Percentiles rank a stretch among this genome's conserved stretches.
Evolutionary conservation across 148 eudicot species (phyloP).

Genomic region (Camellia japonica): DNA sequence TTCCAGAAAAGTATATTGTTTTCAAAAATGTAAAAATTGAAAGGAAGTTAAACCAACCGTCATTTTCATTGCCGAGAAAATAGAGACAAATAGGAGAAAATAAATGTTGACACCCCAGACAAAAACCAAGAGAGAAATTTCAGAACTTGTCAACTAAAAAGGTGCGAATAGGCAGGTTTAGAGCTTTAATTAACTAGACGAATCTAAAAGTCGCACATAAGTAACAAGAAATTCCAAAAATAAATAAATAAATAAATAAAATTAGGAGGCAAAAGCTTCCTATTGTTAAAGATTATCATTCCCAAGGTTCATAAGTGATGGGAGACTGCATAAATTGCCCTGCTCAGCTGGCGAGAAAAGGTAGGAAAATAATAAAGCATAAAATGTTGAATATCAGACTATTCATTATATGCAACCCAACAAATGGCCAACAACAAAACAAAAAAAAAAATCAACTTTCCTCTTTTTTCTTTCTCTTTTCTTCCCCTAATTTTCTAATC

Average conservation of each 20-base stretch:
- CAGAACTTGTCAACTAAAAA: neutral
- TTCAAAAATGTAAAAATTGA: neutral
- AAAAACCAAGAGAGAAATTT: neutral
- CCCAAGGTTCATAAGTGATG: neutral
- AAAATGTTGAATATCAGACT: neutral
- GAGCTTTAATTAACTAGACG: neutral
- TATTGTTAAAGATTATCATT: neutral
- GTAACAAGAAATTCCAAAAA: neutral
- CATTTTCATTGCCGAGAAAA: neutral
- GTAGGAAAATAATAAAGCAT: neutral
- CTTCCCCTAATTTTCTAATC: neutral
- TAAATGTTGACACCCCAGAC: neutral
- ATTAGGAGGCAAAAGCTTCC: neutral
- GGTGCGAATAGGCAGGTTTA: neutral
- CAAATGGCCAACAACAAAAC: neutral
- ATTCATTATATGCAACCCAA: neutral
- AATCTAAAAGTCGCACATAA: neutral
- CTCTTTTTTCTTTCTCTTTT: no score
- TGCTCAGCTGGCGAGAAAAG: neutral
- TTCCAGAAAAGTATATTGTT: neutral
- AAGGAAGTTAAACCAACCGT: constrained; percentile 1
- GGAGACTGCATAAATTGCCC: neutral
- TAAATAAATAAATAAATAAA: neutral
- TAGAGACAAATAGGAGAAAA: neutral
- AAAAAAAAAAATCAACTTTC: neutral